phyloP scores from a whole-genome alignment of 768 basidiomycete genomes.

The Pleurotus pulmonarius region DNA sequence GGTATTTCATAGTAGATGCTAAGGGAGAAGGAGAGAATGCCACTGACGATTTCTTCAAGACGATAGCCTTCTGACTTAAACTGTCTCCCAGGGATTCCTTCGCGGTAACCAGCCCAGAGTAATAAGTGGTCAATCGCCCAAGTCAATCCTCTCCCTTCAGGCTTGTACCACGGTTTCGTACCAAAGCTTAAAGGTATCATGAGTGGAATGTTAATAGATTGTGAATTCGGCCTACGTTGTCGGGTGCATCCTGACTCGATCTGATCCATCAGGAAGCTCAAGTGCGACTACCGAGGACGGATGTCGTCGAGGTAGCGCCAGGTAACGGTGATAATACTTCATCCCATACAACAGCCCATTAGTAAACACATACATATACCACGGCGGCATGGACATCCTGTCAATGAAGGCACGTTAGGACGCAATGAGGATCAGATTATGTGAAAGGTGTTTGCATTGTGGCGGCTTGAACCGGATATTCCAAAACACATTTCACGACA shows the following conservation, averaged over 20 bases:
- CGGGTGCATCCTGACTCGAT: slow-evolving; percentile 24
- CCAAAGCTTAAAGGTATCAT: slow-evolving; percentile 20
- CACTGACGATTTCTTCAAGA: slow-evolving; percentile 37
- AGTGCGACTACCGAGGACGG: slow-evolving; percentile 18
- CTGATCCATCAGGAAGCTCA: slow-evolving; percentile 16
- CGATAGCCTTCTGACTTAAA: slow-evolving; percentile 37
- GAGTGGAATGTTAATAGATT: background rate
- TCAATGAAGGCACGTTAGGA: too few relatives aligned
- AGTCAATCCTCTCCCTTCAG: slow-evolving; percentile 25
- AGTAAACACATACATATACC: slow-evolving; percentile 24
- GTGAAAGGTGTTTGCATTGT: slow-evolving; percentile 37
- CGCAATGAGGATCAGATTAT: background rate
- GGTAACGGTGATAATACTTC: slow-evolving; percentile 30
- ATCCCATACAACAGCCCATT: slow-evolving; percentile 16
- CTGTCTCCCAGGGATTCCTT: slow-evolving; percentile 34
- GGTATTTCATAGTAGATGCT: too few relatives aligned
- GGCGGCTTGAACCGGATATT: slow-evolving; percentile 29
- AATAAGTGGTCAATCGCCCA: slow-evolving; percentile 23
- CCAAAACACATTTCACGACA: too few relatives aligned
- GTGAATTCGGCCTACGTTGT: slow-evolving; percentile 19
- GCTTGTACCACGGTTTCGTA: slow-evolving; percentile 44
- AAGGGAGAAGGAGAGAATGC: background rate
- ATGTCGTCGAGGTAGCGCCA: slow-evolving; percentile 33
- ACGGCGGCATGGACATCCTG: slow-evolving; percentile 35
- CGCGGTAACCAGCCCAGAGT: slow-evolving; percentile 28